These are phyloP conservation scores for Skeletonema menzelii DNA, from an alignment of 108 stramenopile species.

Conservation along the genomic window DNA sequence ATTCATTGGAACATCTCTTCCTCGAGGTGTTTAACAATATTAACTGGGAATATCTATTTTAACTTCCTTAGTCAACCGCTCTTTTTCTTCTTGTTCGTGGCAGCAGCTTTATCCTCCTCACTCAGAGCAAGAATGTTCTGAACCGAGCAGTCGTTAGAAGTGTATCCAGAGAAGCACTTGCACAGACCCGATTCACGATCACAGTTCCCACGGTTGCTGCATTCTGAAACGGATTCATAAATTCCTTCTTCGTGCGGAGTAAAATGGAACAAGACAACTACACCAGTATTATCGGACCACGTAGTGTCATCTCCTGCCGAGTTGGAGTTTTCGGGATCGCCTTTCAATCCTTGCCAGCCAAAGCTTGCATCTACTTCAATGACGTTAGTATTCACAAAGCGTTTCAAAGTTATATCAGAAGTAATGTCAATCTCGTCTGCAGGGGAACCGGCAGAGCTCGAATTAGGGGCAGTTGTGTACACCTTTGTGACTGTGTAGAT, in stretches of 20 bases:
- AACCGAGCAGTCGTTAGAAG: slow-evolving; percentile 4
- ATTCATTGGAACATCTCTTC: too few relatives aligned
- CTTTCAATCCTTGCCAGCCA: slow-evolving; percentile 56
- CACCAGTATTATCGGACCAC: slow-evolving; percentile 50
- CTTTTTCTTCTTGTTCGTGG: background rate
- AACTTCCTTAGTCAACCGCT: too few relatives aligned
- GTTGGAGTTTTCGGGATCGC: slow-evolving; percentile 45
- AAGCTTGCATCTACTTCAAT: slow-evolving; percentile 62
- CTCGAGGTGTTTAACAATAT: too few relatives aligned
- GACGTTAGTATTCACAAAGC: slow-evolving; percentile 52
- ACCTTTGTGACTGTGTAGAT: slow-evolving; percentile 66
- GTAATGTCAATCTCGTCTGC: slow-evolving; percentile 23
- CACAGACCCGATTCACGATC: slow-evolving; percentile 50
- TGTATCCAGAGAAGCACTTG: slow-evolving; percentile 73
- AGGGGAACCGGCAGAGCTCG: slow-evolving; percentile 31
- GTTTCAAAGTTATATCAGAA: slow-evolving; percentile 38
- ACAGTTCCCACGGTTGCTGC: slow-evolving; percentile 68
- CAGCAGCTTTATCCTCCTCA: background rate
- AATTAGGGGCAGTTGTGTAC: slow-evolving; percentile 25
- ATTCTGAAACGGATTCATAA: slow-evolving; percentile 58
- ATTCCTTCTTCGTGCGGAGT: slow-evolving; percentile 50
- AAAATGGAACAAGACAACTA: slow-evolving; percentile 64
- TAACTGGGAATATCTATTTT: too few relatives aligned
- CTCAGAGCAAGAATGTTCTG: background rate
- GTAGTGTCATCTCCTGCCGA: slow-evolving; percentile 13